Conservation (phyloP, 73 alveolate species). For the Blepharisma stoltei region DNA sequence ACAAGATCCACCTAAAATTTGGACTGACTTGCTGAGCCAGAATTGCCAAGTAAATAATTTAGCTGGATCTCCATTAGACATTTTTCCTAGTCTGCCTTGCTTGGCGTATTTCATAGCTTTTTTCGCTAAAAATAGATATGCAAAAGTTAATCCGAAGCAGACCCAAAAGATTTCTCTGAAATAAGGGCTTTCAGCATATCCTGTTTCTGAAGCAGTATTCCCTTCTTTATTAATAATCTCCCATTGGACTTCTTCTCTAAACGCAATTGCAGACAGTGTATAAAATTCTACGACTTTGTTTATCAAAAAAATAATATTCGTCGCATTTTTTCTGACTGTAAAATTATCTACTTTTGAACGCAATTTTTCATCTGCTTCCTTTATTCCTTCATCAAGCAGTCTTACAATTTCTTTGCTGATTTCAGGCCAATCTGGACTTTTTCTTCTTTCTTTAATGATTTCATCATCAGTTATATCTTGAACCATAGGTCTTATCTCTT, state of each 20-base stretch:
- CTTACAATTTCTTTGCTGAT: too few relatives aligned
- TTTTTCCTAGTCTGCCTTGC: not conserved
- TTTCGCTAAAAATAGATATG: not conserved
- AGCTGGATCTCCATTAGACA: not conserved
- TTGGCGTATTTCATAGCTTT: not conserved
- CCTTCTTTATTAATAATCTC: not conserved
- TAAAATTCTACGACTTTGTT: not conserved
- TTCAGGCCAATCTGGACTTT: too few relatives aligned
- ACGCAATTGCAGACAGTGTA: constrained; percentile 8
- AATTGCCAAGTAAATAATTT: not conserved
- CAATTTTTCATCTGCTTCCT: too few relatives aligned
- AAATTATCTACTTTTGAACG: too few relatives aligned
- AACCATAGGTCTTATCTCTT: too few relatives aligned
- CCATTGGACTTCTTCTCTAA: not conserved
- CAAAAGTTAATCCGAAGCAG: not conserved
- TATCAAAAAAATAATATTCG: not conserved
- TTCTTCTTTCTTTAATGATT: too few relatives aligned
- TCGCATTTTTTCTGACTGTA: not conserved
- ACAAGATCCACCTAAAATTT: not conserved
- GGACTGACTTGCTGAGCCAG: not conserved
- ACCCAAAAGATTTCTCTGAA: constrained; percentile 1
- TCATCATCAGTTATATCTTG: too few relatives aligned
- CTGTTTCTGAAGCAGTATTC: not conserved
- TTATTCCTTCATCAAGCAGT: too few relatives aligned
- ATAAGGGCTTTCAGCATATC: not conserved